Evolutionary conservation across 2,329 filamentous ascomycete genomes (phyloP), one percentile per base, ranked within the genome.

Genomic region (Proliferodiscus dingleyae): DNA sequence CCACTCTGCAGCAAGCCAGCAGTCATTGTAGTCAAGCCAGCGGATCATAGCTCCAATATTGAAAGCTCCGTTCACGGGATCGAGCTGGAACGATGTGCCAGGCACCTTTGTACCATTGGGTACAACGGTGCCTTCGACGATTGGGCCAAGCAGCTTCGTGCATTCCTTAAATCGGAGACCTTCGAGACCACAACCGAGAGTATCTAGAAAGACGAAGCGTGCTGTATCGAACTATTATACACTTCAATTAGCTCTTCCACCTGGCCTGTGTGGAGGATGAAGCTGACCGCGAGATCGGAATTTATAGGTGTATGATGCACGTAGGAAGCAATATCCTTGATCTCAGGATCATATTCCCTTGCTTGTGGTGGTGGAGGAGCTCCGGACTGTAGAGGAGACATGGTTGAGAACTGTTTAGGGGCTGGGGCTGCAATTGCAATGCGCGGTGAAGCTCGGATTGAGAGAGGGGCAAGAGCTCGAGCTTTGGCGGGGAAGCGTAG

Each of bases 1-100:
- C 93, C 93, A 98, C 74, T 98, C 93, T 46, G 93, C 93, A 36
- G 91, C 93, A 54, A 97, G 78, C 93, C 91, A 98, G 81, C 93
- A 97, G 79, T 98, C 93, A 69, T 98, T 98, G 80, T 97, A 98
- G 74, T 98, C 93, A 62, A 98, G 81, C 93, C 93, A 98, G 65
- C 93, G 81, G 73, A 98, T 95, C 85, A 95, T 95, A 62, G 93
- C 87, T 61, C 93, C 93, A 61, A 98, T 97, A 78, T 97, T 97
- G 81, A 98, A 97, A 54, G 93, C 93, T 53, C 85, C 93, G 62
- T 91, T 91, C 66, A 97, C 83, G 30, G 93, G 93, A 67, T 97
- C 93, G 59, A 98, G 83, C 71, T 94, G 85, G 73, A 91, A 97
- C 57, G 86, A 81, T 24, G 93, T 97, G 55, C 93, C 93, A 32